Percentiles rank a stretch among this genome's conserved stretches.
Conservation (phyloP, 768 basidiomycete genomes). For the Leccinum imitatum region DNA sequence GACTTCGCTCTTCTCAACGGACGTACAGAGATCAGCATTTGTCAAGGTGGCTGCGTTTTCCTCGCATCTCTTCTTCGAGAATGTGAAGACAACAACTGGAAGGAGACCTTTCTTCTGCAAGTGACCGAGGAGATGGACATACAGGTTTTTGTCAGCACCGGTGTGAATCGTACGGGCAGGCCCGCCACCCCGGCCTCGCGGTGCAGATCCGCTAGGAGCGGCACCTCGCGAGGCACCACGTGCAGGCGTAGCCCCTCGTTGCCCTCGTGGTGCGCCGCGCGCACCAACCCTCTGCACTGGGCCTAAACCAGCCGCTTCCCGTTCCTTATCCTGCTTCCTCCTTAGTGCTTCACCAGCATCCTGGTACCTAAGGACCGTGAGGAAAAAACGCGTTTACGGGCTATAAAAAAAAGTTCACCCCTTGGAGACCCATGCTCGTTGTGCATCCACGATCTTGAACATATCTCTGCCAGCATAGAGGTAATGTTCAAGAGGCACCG, state of each 20-base stretch:
- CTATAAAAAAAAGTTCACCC: slow-evolving; percentile 53
- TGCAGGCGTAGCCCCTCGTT: slow-evolving; percentile 46
- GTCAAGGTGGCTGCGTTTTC: slow-evolving; percentile 91
- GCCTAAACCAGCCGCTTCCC: slow-evolving; percentile 90
- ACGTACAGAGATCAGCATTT: slow-evolving; percentile 83
- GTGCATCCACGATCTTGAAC: slow-evolving; percentile 89
- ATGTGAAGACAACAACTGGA: slow-evolving; percentile 95
- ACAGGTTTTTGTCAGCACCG: slow-evolving; percentile 84
- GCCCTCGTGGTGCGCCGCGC: slow-evolving; percentile 58
- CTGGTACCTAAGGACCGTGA: slow-evolving; percentile 62
- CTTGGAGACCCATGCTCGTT: slow-evolving; percentile 65
- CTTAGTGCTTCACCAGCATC: slow-evolving; percentile 85
- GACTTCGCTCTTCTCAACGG: slow-evolving; percentile 95
- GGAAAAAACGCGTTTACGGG: background rate
- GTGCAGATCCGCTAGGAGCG: slow-evolving; percentile 36
- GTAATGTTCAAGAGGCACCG: slow-evolving; percentile 96
- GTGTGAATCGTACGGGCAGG: slow-evolving; percentile 59
- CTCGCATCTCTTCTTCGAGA: slow-evolving; percentile 96
- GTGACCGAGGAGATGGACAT: slow-evolving; percentile 86
- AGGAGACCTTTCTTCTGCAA: slow-evolving; percentile 84
- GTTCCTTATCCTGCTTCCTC: slow-evolving; percentile 96
- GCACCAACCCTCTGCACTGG: slow-evolving; percentile 85
- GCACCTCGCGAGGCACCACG: slow-evolving; percentile 57
- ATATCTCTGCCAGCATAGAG: slow-evolving; percentile 92
- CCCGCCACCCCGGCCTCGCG: slow-evolving; percentile 45